These are phyloP conservation scores for Russula sp. DNA, from an alignment of 768 basidiomycete species.

Conservation along the genomic window DNA sequence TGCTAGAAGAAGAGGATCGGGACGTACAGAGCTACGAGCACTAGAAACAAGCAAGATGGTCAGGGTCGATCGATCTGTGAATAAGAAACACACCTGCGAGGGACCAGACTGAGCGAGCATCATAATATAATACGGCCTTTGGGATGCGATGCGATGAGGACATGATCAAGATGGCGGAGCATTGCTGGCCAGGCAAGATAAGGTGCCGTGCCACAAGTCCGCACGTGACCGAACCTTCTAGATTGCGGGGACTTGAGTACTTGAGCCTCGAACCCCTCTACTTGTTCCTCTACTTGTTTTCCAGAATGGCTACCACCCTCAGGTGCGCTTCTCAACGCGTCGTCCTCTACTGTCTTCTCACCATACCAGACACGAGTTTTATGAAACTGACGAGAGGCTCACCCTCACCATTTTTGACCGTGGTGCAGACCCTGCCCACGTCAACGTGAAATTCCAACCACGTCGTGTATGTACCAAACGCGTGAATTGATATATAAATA, in stretches of 20 bases:
- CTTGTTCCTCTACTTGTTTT: background rate
- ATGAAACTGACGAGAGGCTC: slow-evolving; percentile 76
- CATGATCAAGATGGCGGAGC: slow-evolving; percentile 21
- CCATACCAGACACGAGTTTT: slow-evolving; percentile 62
- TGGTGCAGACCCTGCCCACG: slow-evolving; percentile 62
- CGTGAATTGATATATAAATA: background rate
- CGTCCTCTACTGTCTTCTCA: background rate
- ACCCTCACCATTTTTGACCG: slow-evolving; percentile 77
- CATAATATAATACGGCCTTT: slow-evolving; percentile 82
- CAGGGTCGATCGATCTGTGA: background rate
- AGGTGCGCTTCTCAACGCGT: slow-evolving; percentile 14
- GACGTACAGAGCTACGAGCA: slow-evolving; percentile 29
- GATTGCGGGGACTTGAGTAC: background rate
- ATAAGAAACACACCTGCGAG: slow-evolving; percentile 48
- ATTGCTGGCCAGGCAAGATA: background rate
- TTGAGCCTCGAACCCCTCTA: background rate
- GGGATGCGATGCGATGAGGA: slow-evolving; percentile 40
- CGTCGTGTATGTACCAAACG: slow-evolving; percentile 48
- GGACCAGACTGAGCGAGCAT: slow-evolving; percentile 58
- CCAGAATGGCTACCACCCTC: slow-evolving; percentile 17
- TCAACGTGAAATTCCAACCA: slow-evolving; percentile 61
- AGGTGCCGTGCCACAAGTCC: background rate
- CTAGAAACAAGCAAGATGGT: slow-evolving; percentile 6
- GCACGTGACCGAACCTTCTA: slow-evolving; percentile 28
- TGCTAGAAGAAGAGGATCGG: background rate